Conservation (phyloP, 352 stramenopile species). For the Lagenidium giganteum region DNA sequence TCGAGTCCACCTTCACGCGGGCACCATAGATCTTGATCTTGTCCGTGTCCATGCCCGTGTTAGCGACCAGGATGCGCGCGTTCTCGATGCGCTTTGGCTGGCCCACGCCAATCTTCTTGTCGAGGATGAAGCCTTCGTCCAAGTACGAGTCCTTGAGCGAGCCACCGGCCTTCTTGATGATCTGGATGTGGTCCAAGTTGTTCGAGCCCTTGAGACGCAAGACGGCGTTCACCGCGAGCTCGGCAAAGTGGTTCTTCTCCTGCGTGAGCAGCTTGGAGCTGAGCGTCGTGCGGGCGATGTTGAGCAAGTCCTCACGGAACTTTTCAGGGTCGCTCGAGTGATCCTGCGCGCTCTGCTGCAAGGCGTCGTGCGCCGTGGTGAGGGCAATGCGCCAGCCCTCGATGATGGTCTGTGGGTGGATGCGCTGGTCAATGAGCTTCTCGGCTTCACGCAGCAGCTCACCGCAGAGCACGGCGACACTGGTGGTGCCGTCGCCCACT, state of each 20-base stretch:
- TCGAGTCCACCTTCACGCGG: slow-evolving; percentile 96
- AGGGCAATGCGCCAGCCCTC: slow-evolving; percentile 96
- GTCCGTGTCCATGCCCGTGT: slow-evolving; percentile 99
- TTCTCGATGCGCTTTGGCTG: slow-evolving; percentile 97
- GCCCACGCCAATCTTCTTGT: slow-evolving; percentile 95
- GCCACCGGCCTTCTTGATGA: slow-evolving; percentile 98
- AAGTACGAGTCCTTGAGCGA: slow-evolving; percentile 97
- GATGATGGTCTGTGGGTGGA: slow-evolving; percentile 99
- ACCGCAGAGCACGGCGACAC: slow-evolving; percentile 94
- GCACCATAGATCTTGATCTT: slow-evolving; percentile 99
- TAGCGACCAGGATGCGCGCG: slow-evolving; percentile 98
- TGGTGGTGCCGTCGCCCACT: slow-evolving; percentile 98
- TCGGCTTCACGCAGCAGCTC: slow-evolving; percentile 97
- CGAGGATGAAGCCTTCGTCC: slow-evolving; percentile 97
- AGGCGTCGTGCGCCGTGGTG: slow-evolving; percentile 84
- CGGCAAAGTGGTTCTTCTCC: slow-evolving; percentile 97
- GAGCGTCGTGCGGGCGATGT: slow-evolving; percentile 98
- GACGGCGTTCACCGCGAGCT: slow-evolving; percentile 96
- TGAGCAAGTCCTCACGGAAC: slow-evolving; percentile 95
- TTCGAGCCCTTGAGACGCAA: slow-evolving; percentile 92
- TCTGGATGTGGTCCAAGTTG: slow-evolving; percentile 99
- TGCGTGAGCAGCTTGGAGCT: slow-evolving; percentile 98
- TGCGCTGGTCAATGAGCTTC: slow-evolving; percentile 93
- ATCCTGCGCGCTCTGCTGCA: slow-evolving; percentile 84
- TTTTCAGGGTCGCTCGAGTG: slow-evolving; percentile 70